These are phyloP conservation scores for Musa balbisiana DNA, from an alignment of 202 grass and related monocot species.

Conservation along the genomic window DNA sequence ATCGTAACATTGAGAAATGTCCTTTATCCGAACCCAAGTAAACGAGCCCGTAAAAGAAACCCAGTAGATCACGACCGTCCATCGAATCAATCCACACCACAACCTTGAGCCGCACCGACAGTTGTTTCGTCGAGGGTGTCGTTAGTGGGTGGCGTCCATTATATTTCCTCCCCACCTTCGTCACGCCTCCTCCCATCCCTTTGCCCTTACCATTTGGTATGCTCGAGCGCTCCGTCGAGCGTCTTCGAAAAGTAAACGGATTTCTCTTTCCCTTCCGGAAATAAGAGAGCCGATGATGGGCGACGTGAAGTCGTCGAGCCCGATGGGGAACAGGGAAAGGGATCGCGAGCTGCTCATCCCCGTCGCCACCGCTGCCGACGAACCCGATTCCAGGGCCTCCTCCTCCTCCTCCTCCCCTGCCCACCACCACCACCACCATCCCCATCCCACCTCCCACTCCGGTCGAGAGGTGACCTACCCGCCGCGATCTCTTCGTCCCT, in stretches of 20 bases:
- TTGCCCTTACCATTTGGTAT: too few relatives aligned
- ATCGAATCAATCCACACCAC: too few relatives aligned
- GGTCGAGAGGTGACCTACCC: background rate
- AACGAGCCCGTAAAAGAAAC: too few relatives aligned
- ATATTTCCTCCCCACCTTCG: too few relatives aligned
- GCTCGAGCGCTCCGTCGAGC: too few relatives aligned
- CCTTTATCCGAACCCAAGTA: too few relatives aligned
- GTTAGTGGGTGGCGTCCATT: too few relatives aligned
- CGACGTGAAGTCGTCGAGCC: slow-evolving; percentile 1
- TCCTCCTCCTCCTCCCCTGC: background rate
- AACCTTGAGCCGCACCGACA: too few relatives aligned
- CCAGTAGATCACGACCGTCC: too few relatives aligned
- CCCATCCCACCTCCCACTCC: background rate
- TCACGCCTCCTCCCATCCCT: too few relatives aligned
- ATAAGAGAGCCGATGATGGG: background rate
- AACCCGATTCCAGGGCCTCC: background rate
- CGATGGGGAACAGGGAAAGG: background rate
- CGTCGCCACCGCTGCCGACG: background rate
- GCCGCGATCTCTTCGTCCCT: background rate
- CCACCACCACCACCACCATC: background rate
- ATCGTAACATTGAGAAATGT: too few relatives aligned
- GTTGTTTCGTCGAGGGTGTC: too few relatives aligned
- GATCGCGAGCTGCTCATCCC: slow-evolving; percentile 3
- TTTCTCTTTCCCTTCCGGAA: background rate
- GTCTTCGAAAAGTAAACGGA: background rate